Evolutionary conservation across 352 stramenopile genomes (phyloP).

Genomic region (Globisporangium barbulae): DNA sequence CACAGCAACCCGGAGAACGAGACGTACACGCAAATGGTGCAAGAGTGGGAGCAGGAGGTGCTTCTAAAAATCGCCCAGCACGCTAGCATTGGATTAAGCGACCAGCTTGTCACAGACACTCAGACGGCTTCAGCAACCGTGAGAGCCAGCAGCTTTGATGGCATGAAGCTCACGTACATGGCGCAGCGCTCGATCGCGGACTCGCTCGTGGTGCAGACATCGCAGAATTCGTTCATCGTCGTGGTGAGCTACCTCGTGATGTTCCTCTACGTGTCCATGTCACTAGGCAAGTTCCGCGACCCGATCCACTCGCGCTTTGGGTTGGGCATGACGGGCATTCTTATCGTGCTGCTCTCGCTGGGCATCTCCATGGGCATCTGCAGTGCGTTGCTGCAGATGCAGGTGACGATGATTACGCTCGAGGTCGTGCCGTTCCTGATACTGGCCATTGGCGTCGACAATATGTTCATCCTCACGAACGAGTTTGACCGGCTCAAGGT

Average conservation of each 20-base stretch:
- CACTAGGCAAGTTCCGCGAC: slow-evolving; percentile 69
- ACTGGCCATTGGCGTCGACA: slow-evolving; percentile 91
- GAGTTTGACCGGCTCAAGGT: slow-evolving; percentile 71
- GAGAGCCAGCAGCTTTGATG: slow-evolving; percentile 17
- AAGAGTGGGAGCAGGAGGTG: slow-evolving; percentile 80
- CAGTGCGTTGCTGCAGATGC: slow-evolving; percentile 56
- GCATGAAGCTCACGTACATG: slow-evolving; percentile 85
- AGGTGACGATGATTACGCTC: slow-evolving; percentile 90
- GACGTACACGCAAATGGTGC: slow-evolving; percentile 67
- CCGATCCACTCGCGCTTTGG: slow-evolving; percentile 74
- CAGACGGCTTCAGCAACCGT: neutral
- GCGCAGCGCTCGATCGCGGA: slow-evolving; percentile 82
- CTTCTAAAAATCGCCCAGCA: slow-evolving; percentile 48
- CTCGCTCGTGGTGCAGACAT: slow-evolving; percentile 80
- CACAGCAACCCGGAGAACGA: slow-evolving; percentile 69
- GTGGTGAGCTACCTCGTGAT: slow-evolving; percentile 87
- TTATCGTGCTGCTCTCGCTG: slow-evolving; percentile 83
- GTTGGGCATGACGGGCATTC: slow-evolving; percentile 76
- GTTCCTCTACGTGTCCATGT: slow-evolving; percentile 89
- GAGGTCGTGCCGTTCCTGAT: slow-evolving; percentile 91
- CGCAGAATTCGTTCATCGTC: slow-evolving; percentile 88
- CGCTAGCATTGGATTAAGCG: neutral
- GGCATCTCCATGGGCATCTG: slow-evolving; percentile 71
- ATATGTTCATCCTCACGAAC: slow-evolving; percentile 92
- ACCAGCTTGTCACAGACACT: neutral